These are phyloP conservation scores for Leishmania guyanensis DNA, from an alignment of 208 protist genomes.

Conservation along the genomic window DNA sequence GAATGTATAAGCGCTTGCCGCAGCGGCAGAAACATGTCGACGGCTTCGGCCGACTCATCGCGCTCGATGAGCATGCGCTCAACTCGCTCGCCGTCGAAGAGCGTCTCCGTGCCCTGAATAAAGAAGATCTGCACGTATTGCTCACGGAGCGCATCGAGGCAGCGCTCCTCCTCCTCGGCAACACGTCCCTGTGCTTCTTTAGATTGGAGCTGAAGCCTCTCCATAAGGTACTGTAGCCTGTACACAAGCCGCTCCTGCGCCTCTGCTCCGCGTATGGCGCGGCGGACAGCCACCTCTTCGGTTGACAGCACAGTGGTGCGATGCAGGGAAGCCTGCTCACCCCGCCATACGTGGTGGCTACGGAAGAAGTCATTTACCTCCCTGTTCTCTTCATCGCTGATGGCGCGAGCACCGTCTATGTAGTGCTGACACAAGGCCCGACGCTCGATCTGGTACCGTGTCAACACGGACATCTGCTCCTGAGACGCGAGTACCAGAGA, in stretches of 20 bases:
- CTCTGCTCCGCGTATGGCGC: slow-evolving; percentile 29
- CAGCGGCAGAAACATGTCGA: slow-evolving; percentile 14
- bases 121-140: slow-evolving; percentile 34
- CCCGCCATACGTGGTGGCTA: slow-evolving; percentile 4
- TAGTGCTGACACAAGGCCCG: slow-evolving; percentile 43
- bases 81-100: slow-evolving; percentile 41
- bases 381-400: slow-evolving; percentile 49
- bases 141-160: slow-evolving; percentile 21
- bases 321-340: slow-evolving; percentile 1
- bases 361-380: slow-evolving; percentile 26
- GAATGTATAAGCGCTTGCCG: slow-evolving; percentile 15
- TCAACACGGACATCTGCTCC: slow-evolving; percentile 5
- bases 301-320: slow-evolving; percentile 10
- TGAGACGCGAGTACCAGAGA: slow-evolving; percentile 28
- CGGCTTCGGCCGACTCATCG: slow-evolving; percentile 14
- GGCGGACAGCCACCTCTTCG: slow-evolving; percentile 9
- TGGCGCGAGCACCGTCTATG: slow-evolving; percentile 25
- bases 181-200: slow-evolving; percentile 1
- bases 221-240: slow-evolving; percentile 11
- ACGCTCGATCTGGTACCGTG: slow-evolving; percentile 15
- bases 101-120: slow-evolving; percentile 2
- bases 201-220: slow-evolving; percentile 2
- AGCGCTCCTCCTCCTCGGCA: slow-evolving; percentile 11
- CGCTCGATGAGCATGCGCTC: slow-evolving; percentile 30
- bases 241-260: slow-evolving; percentile 17